These are phyloP conservation scores for Alternaria gaisen DNA, from an alignment of 2,329 filamentous ascomycete species.

Conservation along the genomic window DNA sequence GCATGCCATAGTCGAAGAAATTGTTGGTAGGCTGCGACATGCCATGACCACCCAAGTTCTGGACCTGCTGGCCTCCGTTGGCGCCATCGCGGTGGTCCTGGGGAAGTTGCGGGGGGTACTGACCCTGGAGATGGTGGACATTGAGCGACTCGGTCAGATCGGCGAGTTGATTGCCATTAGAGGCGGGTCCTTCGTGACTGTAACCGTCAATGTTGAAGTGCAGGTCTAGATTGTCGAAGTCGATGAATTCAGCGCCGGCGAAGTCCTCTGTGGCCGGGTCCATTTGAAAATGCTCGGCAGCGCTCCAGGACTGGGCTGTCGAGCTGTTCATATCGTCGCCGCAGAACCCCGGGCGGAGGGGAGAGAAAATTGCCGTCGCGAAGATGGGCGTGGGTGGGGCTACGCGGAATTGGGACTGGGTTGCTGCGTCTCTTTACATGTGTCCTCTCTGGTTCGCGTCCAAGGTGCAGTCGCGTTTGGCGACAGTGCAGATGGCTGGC, in stretches of 20 bases:
- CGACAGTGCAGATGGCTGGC: neutral
- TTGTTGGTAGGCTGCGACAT: slow-evolving; percentile 9
- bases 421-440: slow-evolving; percentile 12
- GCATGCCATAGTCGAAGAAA: slow-evolving; percentile 50
- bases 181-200: slow-evolving; percentile 26
- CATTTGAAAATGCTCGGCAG: slow-evolving; percentile 53
- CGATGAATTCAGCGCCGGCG: slow-evolving; percentile 53
- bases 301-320: slow-evolving; percentile 49
- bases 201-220: slow-evolving; percentile 42
- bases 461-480: neutral
- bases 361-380: slow-evolving; percentile 21
- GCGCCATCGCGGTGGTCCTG: slow-evolving; percentile 38
- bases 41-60: slow-evolving; percentile 22
- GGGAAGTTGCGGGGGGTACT: slow-evolving; percentile 39
- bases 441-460: neutral
- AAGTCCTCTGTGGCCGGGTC: slow-evolving; percentile 54
- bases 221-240: slow-evolving; percentile 48
- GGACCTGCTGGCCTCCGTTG: slow-evolving; percentile 25
- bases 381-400: slow-evolving; percentile 18
- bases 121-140: slow-evolving; percentile 45
- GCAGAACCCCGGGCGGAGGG: slow-evolving; percentile 19
- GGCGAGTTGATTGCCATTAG: slow-evolving; percentile 39
- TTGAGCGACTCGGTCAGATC: slow-evolving; percentile 46
- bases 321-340: slow-evolving; percentile 45
- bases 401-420: slow-evolving; percentile 10